phyloP scores from a whole-genome alignment of 2,329 filamentous ascomycete genomes.

The Alternaria postmessia region DNA sequence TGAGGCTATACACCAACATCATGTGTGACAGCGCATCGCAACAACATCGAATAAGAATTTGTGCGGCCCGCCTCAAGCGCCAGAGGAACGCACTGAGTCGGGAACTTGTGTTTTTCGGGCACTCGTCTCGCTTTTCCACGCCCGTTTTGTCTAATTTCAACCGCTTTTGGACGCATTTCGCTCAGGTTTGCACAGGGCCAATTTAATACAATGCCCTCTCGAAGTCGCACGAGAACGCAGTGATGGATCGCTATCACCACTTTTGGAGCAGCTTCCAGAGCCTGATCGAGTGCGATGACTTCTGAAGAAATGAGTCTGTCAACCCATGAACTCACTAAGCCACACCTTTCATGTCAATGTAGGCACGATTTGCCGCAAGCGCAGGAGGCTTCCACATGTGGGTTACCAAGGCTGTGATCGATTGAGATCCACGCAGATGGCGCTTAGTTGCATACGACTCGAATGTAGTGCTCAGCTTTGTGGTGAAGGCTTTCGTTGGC shows the following conservation, averaged over 20 bases:
- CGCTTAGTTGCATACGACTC: slow-evolving; percentile 3
- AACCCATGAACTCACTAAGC: background rate
- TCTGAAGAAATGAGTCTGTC: background rate
- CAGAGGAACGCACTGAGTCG: background rate
- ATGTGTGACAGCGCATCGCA: slow-evolving; percentile 14
- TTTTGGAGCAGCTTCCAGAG: background rate
- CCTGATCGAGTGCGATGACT: background rate
- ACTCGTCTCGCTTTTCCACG: background rate
- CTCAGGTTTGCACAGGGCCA: background rate
- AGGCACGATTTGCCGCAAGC: background rate
- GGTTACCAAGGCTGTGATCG: background rate
- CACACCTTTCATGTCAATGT: background rate
- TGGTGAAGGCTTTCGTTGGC: background rate
- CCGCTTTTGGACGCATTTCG: background rate
- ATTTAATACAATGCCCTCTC: background rate
- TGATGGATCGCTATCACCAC: background rate
- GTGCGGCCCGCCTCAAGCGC: background rate
- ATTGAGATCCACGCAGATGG: background rate
- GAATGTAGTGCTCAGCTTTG: background rate
- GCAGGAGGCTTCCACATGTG: background rate
- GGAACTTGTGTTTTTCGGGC: background rate
- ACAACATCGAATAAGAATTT: slow-evolving; percentile 1
- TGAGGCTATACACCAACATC: slow-evolving; percentile 18
- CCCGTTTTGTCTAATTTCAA: background rate
- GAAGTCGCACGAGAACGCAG: background rate